Conservation (phyloP, 805 yeast genomes). For the Wickerhamiella brachini region DNA sequence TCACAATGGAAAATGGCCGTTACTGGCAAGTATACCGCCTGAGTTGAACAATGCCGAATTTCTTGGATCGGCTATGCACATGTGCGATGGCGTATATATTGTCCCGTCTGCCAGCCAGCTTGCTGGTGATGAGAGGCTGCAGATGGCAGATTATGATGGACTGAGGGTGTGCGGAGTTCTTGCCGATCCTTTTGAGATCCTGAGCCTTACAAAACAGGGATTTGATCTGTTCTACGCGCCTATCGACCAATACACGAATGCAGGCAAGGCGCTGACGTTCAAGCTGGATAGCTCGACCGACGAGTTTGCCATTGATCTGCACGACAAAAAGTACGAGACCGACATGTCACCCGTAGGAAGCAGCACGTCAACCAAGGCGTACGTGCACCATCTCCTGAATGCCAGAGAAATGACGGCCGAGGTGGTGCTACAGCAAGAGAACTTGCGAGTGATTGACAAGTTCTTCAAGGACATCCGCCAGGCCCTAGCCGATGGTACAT, state of each 20-base stretch:
- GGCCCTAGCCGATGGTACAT: conserved; percentile 21
- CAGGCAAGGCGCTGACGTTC: conserved; percentile 27
- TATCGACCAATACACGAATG: conserved; percentile 22
- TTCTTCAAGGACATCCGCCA: conserved; percentile 23
- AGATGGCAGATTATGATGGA: neutral
- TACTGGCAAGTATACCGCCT: conserved; percentile 24
- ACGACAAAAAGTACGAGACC: conserved; percentile 20
- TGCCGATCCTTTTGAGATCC: conserved; percentile 11
- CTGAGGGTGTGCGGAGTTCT: conserved; percentile 7
- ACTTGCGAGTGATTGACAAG: conserved; percentile 18
- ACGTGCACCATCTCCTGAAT: conserved; percentile 29
- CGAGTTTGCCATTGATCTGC: conserved; percentile 20
- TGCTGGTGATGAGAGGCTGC: neutral
- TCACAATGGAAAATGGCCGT: conserved; percentile 1
- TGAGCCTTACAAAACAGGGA: conserved; percentile 22
- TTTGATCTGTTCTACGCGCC: conserved; percentile 25
- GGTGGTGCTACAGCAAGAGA: conserved; percentile 29
- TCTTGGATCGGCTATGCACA: conserved; percentile 9
- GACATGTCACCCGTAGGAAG: conserved; percentile 21
- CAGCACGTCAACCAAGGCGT: conserved; percentile 25
- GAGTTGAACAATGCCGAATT: conserved; percentile 14
- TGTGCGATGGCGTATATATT: conserved; percentile 9
- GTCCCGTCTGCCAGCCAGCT: neutral
- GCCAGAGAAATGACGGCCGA: conserved; percentile 33
- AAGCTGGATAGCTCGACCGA: conserved; percentile 15